Evolutionary conservation across 345 rosid genomes (phyloP), one percentile per base, ranked within the genome.

Genomic region (Hevea brasiliensis): DNA sequence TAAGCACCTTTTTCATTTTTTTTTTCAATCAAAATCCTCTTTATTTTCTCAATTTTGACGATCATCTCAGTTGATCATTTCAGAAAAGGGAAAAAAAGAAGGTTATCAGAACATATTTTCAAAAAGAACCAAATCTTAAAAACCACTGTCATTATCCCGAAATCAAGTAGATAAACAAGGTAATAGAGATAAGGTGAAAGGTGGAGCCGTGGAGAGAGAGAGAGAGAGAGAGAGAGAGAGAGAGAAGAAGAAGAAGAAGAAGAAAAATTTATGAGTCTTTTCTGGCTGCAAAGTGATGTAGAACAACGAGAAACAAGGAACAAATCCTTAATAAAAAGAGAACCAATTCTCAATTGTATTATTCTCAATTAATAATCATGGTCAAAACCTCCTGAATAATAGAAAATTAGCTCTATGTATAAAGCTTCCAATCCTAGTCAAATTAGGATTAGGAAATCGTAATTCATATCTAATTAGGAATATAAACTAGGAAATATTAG

Each of bases 31-130:
- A 60, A n/a, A 24, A 27, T 57, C 17, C 15, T 29, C 6, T 17
- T 42, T 47, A 47, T 47, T 70, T 58, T 42, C 65, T 44, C 26
- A 18, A 10, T 42, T 27, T 42, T 18, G 15, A 42, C 53, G 58
- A 2, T 44, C 73, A 58, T 15, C 9, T 17, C 45, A 71, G 44
- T 37, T 71, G 42, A 71, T n/a, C 11, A 42, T 35, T 60, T 58
- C n/a, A n/a, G n/a, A n/a, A n/a, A n/a, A n/a, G n/a, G n/a, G n/a
- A n/a, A n/a, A 27, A 70, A 44, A 18, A 60, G 14, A 18, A 12
- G 4, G 18, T 41, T 8, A 42, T 14, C 14, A 8, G 26, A 57
- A 42, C 17, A 26, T 7, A 24, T 17, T 40, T 41, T 23, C 35
- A 50, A 50, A 48, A 26, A 8, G 15, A 59, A n/a, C 21, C 12